Conservation (phyloP, 163 green algal genomes). For the Chlamydomonas reinhardtii region DNA sequence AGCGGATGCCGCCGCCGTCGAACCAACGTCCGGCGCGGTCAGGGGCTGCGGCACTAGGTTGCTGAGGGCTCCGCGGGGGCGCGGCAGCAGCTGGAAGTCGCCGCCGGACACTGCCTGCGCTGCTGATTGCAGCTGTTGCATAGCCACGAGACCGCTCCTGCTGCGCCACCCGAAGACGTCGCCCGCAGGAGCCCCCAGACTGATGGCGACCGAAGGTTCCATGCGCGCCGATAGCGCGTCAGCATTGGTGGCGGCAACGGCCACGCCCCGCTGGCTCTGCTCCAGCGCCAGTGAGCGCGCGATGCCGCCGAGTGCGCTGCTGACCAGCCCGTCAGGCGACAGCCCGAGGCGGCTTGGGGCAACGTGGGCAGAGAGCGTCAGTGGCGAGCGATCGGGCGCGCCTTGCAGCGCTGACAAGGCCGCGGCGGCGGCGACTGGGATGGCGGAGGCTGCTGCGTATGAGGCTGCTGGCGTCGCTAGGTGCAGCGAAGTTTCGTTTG, state of each 20-base stretch:
- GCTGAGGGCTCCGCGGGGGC: conserved; percentile 62
- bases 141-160: no score
- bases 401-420: not conserved
- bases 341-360: no score
- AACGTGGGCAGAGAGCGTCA: no score
- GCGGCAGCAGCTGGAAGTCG: conserved; percentile 62
- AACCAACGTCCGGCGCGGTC: not conserved
- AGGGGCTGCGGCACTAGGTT: conserved; percentile 61
- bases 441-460: no score
- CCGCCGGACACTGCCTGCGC: not conserved
- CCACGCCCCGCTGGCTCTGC: not conserved
- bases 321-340: not conserved
- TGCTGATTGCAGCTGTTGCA: not conserved
- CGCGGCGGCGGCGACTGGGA: no score
- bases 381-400: not conserved
- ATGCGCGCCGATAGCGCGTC: no score
- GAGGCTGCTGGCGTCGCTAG: not conserved
- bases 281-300: conserved; percentile 45
- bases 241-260: not conserved
- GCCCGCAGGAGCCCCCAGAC: no score
- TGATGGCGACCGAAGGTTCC: no score
- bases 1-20: no score
- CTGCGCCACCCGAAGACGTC: not conserved
- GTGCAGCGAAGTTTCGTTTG: not conserved
- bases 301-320: conserved; percentile 12